Evolutionary conservation across 805 yeast genomes (phyloP).

Genomic region (Tetrapisispora namnaoensis): DNA sequence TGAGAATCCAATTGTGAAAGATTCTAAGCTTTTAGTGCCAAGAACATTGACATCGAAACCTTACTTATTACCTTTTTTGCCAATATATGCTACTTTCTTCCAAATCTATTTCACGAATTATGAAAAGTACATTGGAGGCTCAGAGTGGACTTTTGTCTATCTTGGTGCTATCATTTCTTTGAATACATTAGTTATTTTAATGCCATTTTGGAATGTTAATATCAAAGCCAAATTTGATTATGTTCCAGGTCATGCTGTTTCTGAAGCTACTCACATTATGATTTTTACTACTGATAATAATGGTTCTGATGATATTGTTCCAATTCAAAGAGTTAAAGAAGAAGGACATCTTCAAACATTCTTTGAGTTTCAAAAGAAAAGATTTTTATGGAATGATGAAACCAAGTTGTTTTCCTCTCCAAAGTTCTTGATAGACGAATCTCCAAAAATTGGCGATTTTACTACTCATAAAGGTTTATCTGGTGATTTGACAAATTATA

Average conservation of each 20-base stretch:
- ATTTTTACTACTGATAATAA: slow-evolving; percentile 75
- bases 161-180: slow-evolving; percentile 62
- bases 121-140: slow-evolving; percentile 74
- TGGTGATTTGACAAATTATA: slow-evolving; percentile 41
- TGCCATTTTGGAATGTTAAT: slow-evolving; percentile 89
- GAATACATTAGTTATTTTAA: slow-evolving; percentile 68
- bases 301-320: slow-evolving; percentile 75
- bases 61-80: slow-evolving; percentile 72
- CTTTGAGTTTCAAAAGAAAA: slow-evolving; percentile 84
- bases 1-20: slow-evolving; percentile 59
- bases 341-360: slow-evolving; percentile 55
- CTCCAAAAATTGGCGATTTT: slow-evolving; percentile 46
- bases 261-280: slow-evolving; percentile 61
- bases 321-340: slow-evolving; percentile 43
- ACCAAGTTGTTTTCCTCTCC: slow-evolving; percentile 67
- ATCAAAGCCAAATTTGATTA: slow-evolving; percentile 66
- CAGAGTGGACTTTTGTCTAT: slow-evolving; percentile 93
- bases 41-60: slow-evolving; percentile 53
- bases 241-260: slow-evolving; percentile 38
- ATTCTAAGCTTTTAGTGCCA: slow-evolving; percentile 67
- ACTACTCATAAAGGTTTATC: slow-evolving; percentile 47
- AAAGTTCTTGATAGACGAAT: slow-evolving; percentile 49
- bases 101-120: slow-evolving; percentile 59
- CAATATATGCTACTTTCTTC: slow-evolving; percentile 64
- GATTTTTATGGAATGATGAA: slow-evolving; percentile 60